These are phyloP conservation scores for Starmerella vitae DNA, from an alignment of 805 yeast genomes.

Conservation along the genomic window DNA sequence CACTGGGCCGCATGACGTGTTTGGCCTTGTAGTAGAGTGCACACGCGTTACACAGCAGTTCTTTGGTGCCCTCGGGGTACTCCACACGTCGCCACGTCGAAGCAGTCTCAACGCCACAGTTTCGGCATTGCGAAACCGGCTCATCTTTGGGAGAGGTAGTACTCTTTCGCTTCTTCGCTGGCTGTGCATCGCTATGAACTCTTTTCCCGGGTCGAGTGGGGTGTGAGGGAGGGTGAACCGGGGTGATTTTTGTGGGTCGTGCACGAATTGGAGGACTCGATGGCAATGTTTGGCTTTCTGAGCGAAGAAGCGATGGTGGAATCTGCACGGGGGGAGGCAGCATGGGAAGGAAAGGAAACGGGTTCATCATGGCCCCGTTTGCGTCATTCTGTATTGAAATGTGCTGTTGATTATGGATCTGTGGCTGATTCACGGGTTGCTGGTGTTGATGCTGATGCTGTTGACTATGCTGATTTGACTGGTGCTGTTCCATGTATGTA, in stretches of 20 bases:
- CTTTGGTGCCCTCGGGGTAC: slow-evolving; percentile 10
- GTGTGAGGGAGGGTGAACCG: not conserved
- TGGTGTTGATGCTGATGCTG: not conserved
- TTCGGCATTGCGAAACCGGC: slow-evolving; percentile 14
- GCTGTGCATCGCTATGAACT: not conserved
- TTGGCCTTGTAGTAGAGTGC: slow-evolving; percentile 25
- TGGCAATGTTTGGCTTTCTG: slow-evolving; percentile 8
- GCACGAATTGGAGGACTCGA: slow-evolving; percentile 17
- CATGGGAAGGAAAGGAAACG: slow-evolving; percentile 1
- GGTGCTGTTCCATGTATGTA: not conserved
- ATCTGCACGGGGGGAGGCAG: slow-evolving; percentile 8
- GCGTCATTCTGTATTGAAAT: not conserved
- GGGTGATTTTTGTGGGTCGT: slow-evolving; percentile 4
- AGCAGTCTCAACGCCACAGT: slow-evolving; percentile 20
- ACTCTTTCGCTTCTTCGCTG: not conserved
- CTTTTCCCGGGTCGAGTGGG: not conserved
- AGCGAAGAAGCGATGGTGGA: slow-evolving; percentile 3
- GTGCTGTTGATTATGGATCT: not conserved
- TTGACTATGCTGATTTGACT: not conserved
- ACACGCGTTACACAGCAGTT: slow-evolving; percentile 24
- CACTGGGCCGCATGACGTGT: slow-evolving; percentile 25
- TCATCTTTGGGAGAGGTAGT: slow-evolving; percentile 2
- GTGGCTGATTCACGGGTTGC: not conserved
- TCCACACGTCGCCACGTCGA: slow-evolving; percentile 19
- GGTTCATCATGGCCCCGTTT: not conserved